phyloP scores from a whole-genome alignment of 129 eudicot species.

The Solidago caesia region DNA sequence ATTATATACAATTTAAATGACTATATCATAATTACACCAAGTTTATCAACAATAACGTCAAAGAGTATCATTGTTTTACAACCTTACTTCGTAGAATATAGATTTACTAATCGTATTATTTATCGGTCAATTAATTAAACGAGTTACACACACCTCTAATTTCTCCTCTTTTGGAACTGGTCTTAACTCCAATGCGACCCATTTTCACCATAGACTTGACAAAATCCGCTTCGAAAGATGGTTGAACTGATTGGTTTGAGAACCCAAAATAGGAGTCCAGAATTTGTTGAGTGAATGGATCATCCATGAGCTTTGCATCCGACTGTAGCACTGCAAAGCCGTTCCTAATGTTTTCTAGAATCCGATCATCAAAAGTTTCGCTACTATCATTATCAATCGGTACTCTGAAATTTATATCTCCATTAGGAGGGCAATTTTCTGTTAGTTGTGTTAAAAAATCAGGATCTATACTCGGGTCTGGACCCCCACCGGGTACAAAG shows the following conservation, averaged over 20 bases:
- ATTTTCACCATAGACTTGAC: slow-evolving; percentile 63
- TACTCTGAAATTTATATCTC: slow-evolving; percentile 41
- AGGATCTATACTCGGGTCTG: slow-evolving; percentile 70
- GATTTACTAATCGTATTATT: background rate
- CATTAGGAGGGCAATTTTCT: slow-evolving; percentile 53
- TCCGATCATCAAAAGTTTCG: slow-evolving; percentile 42
- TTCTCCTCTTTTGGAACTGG: slow-evolving; percentile 51
- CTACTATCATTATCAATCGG: slow-evolving; percentile 52
- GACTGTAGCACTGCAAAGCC: slow-evolving; percentile 70
- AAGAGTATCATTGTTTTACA: background rate
- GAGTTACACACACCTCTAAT: slow-evolving; percentile 66
- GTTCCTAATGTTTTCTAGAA: slow-evolving; percentile 48
- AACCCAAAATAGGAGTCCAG: slow-evolving; percentile 54
- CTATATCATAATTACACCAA: slow-evolving; percentile 3
- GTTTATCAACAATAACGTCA: background rate
- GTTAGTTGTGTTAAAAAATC: slow-evolving; percentile 43
- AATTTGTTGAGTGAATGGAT: slow-evolving; percentile 38
- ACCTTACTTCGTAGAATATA: background rate
- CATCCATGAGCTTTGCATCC: slow-evolving; percentile 57
- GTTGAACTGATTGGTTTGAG: slow-evolving; percentile 32
- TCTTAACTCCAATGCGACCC: slow-evolving; percentile 74
- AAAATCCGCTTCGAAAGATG: slow-evolving; percentile 62
- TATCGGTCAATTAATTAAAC: slow-evolving; percentile 43
- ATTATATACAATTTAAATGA: background rate
- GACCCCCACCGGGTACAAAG: slow-evolving; percentile 43